phyloP scores from a whole-genome alignment of 352 stramenopile species.

The Pythium myriotylum region DNA sequence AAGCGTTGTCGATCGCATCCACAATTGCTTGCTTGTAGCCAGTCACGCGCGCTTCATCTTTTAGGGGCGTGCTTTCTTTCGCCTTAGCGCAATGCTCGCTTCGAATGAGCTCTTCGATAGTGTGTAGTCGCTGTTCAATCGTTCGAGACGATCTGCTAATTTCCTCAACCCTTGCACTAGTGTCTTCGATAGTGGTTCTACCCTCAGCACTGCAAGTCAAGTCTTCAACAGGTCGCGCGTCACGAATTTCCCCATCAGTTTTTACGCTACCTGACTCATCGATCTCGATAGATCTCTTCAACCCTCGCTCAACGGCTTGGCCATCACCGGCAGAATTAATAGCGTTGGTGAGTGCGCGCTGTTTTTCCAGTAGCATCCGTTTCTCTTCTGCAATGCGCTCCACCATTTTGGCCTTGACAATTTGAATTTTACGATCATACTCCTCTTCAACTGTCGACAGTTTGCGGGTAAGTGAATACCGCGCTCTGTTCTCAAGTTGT shows the following conservation, averaged over 20 bases:
- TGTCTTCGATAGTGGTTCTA: too few species aligned
- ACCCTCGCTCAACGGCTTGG: too few species aligned
- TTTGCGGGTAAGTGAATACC: slow-evolving; percentile 18
- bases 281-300: too few species aligned
- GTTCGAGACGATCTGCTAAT: neutral
- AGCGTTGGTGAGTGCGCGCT: slow-evolving; percentile 27
- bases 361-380: slow-evolving; percentile 42
- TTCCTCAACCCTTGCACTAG: neutral
- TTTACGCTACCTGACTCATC: neutral
- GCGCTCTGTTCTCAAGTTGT: slow-evolving; percentile 28
- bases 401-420: slow-evolving; percentile 50
- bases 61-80: neutral
- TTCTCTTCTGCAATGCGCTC: slow-evolving; percentile 58
- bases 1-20: slow-evolving; percentile 18
- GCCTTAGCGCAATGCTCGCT: neutral
- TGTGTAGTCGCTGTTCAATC: slow-evolving; percentile 18
- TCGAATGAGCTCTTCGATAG: slow-evolving; percentile 22
- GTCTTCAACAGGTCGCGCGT: too few species aligned
- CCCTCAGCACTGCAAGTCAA: neutral
- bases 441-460: slow-evolving; percentile 51
- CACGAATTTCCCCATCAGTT: too few species aligned
- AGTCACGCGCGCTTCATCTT: neutral
- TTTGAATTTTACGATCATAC: slow-evolving; percentile 47
- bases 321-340: too few species aligned
- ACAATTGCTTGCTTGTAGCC: slow-evolving; percentile 14